phyloP scores from a whole-genome alignment of 495 filamentous ascomycete species.

The Neurospora sp. region DNA sequence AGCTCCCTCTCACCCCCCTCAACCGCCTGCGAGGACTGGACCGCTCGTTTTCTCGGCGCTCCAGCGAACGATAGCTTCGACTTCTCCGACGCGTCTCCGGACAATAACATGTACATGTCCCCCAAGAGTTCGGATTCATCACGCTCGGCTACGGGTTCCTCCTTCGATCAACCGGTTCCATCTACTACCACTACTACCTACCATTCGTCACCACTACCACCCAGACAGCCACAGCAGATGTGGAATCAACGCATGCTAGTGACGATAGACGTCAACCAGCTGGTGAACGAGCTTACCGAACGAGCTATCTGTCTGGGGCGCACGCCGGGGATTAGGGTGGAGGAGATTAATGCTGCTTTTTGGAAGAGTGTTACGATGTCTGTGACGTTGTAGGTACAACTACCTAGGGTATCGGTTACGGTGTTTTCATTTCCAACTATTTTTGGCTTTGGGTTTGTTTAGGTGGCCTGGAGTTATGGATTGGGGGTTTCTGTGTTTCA shows the following conservation, averaged over 20 bases:
- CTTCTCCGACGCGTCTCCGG: neutral
- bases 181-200: neutral
- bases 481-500: neutral
- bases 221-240: neutral
- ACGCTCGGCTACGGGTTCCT: neutral
- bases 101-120: neutral
- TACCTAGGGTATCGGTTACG: neutral
- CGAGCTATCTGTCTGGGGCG: conserved; percentile 49
- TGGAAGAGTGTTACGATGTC: conserved; percentile 13
- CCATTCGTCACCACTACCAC: neutral
- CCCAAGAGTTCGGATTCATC: neutral
- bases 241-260: conserved; percentile 4
- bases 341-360: conserved; percentile 51
- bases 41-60: neutral
- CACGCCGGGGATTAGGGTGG: conserved; percentile 47
- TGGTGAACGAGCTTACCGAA: conserved; percentile 19
- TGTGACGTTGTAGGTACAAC: conserved; percentile 8
- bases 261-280: conserved; percentile 15
- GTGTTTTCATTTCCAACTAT: neutral
- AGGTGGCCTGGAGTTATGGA: neutral
- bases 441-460: neutral
- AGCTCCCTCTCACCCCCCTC: neutral
- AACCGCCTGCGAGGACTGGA: neutral
- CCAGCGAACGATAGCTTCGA: neutral
- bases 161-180: neutral